Evolutionary conservation across 2,329 filamentous ascomycete genomes (phyloP).

Genomic region (Verticillium zaregamsianum): DNA sequence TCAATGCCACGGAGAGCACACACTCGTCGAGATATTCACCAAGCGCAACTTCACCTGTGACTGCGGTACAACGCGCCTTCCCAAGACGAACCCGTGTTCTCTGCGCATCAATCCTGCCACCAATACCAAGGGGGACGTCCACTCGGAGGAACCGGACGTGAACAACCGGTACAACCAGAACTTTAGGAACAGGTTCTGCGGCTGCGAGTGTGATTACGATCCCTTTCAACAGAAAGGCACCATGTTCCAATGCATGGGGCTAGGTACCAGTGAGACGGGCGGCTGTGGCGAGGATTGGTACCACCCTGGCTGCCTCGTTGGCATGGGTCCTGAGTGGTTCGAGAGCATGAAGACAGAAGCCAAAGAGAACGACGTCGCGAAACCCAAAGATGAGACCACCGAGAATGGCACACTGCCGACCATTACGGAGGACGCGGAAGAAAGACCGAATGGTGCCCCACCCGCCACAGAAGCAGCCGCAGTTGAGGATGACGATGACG

Average conservation of each 20-base stretch:
- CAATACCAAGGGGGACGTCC: slow-evolving; percentile 71
- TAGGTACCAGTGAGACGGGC: slow-evolving; percentile 74
- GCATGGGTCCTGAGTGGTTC: slow-evolving; percentile 70
- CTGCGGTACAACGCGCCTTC: slow-evolving; percentile 82
- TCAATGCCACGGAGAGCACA: slow-evolving; percentile 93
- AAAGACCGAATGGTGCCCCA: slow-evolving; percentile 6
- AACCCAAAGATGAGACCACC: not conserved
- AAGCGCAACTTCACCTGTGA: slow-evolving; percentile 97
- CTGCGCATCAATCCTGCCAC: slow-evolving; percentile 70
- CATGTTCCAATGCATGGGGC: slow-evolving; percentile 94
- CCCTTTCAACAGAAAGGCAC: slow-evolving; percentile 86
- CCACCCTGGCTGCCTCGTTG: slow-evolving; percentile 88
- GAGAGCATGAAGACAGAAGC: slow-evolving; percentile 44
- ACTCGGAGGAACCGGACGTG: slow-evolving; percentile 66
- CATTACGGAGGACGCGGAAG: slow-evolving; percentile 46
- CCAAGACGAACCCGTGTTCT: slow-evolving; percentile 65
- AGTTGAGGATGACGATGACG: slow-evolving; percentile 45
- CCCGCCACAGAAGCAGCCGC: slow-evolving; percentile 11
- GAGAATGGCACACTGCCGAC: slow-evolving; percentile 33
- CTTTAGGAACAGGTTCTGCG: slow-evolving; percentile 89
- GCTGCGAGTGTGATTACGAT: slow-evolving; percentile 83
- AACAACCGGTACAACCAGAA: slow-evolving; percentile 95
- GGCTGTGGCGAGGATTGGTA: slow-evolving; percentile 98
- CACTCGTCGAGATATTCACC: slow-evolving; percentile 89
- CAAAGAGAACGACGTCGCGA: slow-evolving; percentile 28